Evolutionary conservation across 108 stramenopile genomes (phyloP), one percentile per base, ranked within the genome.

Genomic region (Pseudonitzschia multistriata): DNA sequence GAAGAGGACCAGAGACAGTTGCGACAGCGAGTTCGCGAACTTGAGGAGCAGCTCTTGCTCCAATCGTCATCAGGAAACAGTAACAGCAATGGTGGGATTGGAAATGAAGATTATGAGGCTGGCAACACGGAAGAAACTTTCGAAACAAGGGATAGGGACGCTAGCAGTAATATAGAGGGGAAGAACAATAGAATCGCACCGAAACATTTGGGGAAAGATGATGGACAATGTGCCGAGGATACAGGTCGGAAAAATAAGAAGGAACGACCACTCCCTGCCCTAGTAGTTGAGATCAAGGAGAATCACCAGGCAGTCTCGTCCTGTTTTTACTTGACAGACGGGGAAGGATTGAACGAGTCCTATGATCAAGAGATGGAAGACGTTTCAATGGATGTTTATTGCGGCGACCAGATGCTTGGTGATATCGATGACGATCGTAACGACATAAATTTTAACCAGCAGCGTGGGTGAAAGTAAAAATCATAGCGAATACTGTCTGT

Each of bases 1-100:
- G 68, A 76, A 70, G 75, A 76, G 42, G 75, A 76, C 66, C 69
- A 70, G 42, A 50, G 75, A 33, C 75, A 76, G 40, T 50, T 76
- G 47, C 49, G 67, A 21, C 30, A 34, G 49, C 42, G 75, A 35
- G 57, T 66, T 42, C 55, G 54, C 24, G 22, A 70, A 47, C 50
- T 76, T 37, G 75, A 76, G 64, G 64, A 64, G 5, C 75, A 68
- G 36, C 47, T 76, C 15, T 64, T 64, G 63, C 37, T 64, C 17
- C 63, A 64, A 64, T 42, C 61, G 29, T 55, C 57, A 35, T 36
- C 19, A 15, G 17, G 34, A 17, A 37, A 33, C 24, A 59, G 13
- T 29, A 30, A 5, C 15, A 64, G n/a, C 21, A 24, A 2, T 11
- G 15, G 14, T 28, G 31, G 10, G 31, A 15, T 37, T 63, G 22